Evolutionary conservation across 164 flowering plant species (phyloP), one percentile per base, ranked within the genome.

Genomic region (Magnolia sinica): DNA sequence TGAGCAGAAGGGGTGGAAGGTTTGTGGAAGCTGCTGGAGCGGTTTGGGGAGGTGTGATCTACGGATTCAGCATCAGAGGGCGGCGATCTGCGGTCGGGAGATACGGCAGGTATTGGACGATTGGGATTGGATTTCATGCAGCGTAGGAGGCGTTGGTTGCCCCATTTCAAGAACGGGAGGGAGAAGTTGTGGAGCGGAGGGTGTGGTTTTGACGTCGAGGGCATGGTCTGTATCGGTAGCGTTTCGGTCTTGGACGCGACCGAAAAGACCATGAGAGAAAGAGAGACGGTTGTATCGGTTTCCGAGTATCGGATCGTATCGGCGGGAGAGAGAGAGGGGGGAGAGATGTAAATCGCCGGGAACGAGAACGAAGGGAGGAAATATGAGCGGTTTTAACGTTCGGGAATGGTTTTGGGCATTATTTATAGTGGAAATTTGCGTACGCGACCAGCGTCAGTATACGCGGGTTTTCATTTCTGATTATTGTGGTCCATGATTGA

Each of bases 131-230:
- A 81, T 73, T 88, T 91, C 83, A 82, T 78, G 84, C 92, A 90
- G 49, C 90, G 72, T n/a, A 89, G 84, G 68, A 82, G 78, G 75
- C 68, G 81, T 84, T 87, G 91, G 37, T 76, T 84, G 7, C 94
- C 95, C 97, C 98, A 92, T 82, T 81, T 83, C 78, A 89, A 82
- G 18, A 73, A 73, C 49, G 92, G 92, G 65, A 91, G 19, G 24
- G 85, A 72, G 89, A 91, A 91, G 81, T 91, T 89, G 80, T 91
- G 96, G 37, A 90, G 85, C 37, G 86, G 86, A 50, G 86, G 86
- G 76, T 84, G 89, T 69, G 92, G 87, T 85, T 90, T 83, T 74
- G 77, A 16, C 82, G 79, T 77, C 80, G 84, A 76, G 45, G 64
- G 45, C 49, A 82, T 76, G 86, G 81, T 79, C 70, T 55, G 61